A percentile compares a stretch with the other conserved stretches of the same genome.
Conservation (phyloP, 2,329 filamentous ascomycete genomes). For the Shiraia sp. region DNA sequence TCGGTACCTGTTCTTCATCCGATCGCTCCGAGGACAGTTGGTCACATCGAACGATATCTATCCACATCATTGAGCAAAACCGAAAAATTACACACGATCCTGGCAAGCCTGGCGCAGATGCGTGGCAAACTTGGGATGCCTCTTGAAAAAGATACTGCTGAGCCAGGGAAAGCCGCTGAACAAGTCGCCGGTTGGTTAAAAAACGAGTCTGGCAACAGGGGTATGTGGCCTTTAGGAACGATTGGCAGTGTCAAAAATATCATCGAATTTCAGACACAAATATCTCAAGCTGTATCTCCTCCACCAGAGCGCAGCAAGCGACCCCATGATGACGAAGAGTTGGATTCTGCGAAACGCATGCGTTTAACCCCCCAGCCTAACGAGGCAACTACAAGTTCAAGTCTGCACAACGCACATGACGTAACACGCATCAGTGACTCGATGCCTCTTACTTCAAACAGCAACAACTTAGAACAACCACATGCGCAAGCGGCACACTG, state of each 20-base stretch:
- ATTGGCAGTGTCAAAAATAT: slow-evolving; percentile 38
- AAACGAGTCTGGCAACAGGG: slow-evolving; percentile 6
- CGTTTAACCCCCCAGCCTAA: slow-evolving; percentile 38
- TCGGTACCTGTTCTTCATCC: slow-evolving; percentile 42
- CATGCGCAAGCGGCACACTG: slow-evolving; percentile 9
- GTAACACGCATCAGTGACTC: slow-evolving; percentile 50
- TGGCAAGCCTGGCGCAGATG: slow-evolving; percentile 43
- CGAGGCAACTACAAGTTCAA: slow-evolving; percentile 3
- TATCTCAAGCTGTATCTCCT: slow-evolving; percentile 18
- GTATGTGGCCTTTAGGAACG: slow-evolving; percentile 33
- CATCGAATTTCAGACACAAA: slow-evolving; percentile 33
- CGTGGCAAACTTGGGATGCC: slow-evolving; percentile 36
- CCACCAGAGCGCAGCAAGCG: slow-evolving; percentile 33
- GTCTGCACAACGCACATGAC: slow-evolving; percentile 21
- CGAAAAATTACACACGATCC: slow-evolving; percentile 39
- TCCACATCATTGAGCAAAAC: slow-evolving; percentile 14
- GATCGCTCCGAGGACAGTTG: slow-evolving; percentile 47
- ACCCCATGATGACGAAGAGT: slow-evolving; percentile 27
- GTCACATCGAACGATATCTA: slow-evolving; percentile 51
- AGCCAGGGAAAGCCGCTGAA: slow-evolving; percentile 27
- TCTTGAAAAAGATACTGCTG: slow-evolving; percentile 31
- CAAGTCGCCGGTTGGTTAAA: slow-evolving; percentile 31
- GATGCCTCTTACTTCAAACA: slow-evolving; percentile 35
- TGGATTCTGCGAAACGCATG: slow-evolving; percentile 39
- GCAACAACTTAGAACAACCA: slow-evolving; percentile 9